Percentiles rank a stretch among this genome's conserved stretches.
These are phyloP conservation scores for Sonneratia alba DNA, from an alignment of 345 rosid species.

Conservation along the genomic window DNA sequence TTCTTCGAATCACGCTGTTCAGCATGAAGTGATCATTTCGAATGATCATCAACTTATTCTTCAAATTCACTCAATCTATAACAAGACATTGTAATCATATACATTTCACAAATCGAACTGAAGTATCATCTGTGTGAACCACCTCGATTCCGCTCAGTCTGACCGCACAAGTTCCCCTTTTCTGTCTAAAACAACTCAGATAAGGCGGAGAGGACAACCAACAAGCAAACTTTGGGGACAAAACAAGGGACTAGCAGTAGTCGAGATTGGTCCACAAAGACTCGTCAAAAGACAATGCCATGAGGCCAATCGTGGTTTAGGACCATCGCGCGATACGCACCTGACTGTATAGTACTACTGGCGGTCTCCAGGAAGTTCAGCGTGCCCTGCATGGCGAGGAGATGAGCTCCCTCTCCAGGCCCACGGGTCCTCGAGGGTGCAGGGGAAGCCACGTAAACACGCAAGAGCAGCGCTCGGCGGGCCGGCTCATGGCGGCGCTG, in stretches of 20 bases:
- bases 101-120: neutral
- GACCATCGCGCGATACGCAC: constrained; percentile 56
- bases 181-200: neutral
- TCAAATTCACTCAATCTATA: neutral
- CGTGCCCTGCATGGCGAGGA: constrained; percentile 78
- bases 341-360: constrained; percentile 27
- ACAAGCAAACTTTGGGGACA: constrained; percentile 12
- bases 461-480: constrained; percentile 56
- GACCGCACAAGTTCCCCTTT: too few relatives aligned
- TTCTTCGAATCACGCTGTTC: neutral
- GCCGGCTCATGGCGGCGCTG: constrained; percentile 34
- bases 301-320: constrained; percentile 62
- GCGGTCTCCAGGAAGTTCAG: constrained; percentile 59
- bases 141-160: neutral
- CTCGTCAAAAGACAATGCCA: constrained; percentile 33
- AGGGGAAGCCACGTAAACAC: constrained; percentile 92
- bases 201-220: neutral
- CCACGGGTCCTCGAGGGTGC: constrained; percentile 44
- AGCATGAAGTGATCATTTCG: neutral
- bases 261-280: constrained; percentile 72
- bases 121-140: neutral
- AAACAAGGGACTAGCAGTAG: constrained; percentile 44
- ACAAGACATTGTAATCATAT: neutral
- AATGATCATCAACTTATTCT: neutral
- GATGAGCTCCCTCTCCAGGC: constrained; percentile 53